Conservation (phyloP, 306 rosid genomes). For the Styphnolobium japonicum region DNA sequence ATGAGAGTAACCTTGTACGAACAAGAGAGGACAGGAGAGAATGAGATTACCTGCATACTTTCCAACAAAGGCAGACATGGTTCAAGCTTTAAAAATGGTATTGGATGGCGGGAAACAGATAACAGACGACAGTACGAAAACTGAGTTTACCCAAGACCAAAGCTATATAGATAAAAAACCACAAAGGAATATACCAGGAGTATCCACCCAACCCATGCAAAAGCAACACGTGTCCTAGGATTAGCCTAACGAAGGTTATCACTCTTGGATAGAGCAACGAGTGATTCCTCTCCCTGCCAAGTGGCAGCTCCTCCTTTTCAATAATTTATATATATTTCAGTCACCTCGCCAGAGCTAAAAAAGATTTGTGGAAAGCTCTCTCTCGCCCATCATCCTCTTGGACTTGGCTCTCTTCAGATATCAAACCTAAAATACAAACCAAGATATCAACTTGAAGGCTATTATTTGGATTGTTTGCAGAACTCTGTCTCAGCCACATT, state of each 20-base stretch:
- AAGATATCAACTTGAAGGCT: neutral
- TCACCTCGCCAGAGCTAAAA: neutral
- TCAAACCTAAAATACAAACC: neutral
- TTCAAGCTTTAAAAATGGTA: conserved; percentile 26
- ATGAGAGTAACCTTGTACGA: neutral
- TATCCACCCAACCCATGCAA: conserved; percentile 27
- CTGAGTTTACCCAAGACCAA: conserved; percentile 17
- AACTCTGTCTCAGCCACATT: conserved; percentile 35
- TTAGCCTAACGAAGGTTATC: conserved; percentile 68
- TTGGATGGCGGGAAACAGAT: conserved; percentile 43
- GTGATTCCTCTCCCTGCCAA: conserved; percentile 56
- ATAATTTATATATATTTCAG: conserved; percentile 9
- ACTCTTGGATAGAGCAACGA: conserved; percentile 62
- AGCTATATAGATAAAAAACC: conserved; percentile 48
- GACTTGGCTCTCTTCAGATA: neutral
- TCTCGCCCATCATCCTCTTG: conserved; percentile 25
- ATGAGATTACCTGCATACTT: conserved; percentile 71
- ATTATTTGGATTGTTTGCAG: conserved; percentile 33
- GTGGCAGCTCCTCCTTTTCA: conserved; percentile 47
- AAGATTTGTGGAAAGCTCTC: conserved; percentile 45
- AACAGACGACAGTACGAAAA: conserved; percentile 44
- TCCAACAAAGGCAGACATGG: conserved; percentile 94
- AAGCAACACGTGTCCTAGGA: conserved; percentile 56
- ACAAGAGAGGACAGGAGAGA: neutral
- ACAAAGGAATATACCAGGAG: conserved; percentile 47